Evolutionary conservation across 495 filamentous ascomycete species (phyloP).

Genomic region (Xylaria scruposa): DNA sequence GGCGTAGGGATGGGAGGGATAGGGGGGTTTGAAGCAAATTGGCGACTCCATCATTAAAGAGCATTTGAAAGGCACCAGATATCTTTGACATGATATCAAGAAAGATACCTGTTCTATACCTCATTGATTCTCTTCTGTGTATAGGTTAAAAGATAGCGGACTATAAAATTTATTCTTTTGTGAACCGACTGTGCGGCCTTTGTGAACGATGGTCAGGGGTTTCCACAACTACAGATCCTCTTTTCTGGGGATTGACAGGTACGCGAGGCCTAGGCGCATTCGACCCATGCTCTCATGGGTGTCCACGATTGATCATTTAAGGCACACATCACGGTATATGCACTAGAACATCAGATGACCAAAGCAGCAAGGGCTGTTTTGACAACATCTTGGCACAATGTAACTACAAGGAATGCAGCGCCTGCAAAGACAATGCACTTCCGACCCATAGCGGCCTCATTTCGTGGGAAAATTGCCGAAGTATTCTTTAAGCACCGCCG

Average conservation of each 20-base stretch:
- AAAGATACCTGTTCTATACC: background rate
- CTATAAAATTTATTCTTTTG: background rate
- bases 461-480: background rate
- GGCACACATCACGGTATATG: background rate
- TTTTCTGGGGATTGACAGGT: background rate
- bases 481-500: background rate
- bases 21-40: background rate
- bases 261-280: background rate
- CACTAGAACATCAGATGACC: background rate
- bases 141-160: background rate
- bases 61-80: background rate
- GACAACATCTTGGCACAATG: background rate
- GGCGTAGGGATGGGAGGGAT: background rate
- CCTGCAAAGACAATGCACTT: background rate
- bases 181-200: background rate
- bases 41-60: background rate
- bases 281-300: conserved; percentile 1
- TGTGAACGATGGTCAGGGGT: background rate
- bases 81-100: background rate
- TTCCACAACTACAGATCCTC: background rate
- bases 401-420: background rate
- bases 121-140: background rate
- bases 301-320: background rate
- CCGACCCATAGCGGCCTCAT: background rate
- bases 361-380: background rate